Evolutionary conservation across 2,329 filamentous ascomycete genomes (phyloP).

Genomic region (Lachnellula hyalina): DNA sequence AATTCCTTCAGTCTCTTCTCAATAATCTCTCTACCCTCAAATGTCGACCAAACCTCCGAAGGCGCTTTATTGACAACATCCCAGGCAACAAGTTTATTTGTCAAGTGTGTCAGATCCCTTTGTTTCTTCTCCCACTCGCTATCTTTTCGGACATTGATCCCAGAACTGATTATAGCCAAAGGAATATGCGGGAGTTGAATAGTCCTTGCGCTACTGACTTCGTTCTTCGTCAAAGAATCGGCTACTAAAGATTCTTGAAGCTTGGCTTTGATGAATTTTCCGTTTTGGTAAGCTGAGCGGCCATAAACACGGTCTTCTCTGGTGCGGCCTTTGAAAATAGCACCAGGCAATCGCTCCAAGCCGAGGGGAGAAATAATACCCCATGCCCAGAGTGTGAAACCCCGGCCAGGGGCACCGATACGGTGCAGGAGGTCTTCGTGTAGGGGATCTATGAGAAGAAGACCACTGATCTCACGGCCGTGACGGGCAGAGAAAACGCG

Average conservation of each 20-base stretch:
- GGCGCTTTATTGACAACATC: constrained; percentile 81
- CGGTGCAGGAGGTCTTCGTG: constrained; percentile 79
- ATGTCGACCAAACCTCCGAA: constrained; percentile 78
- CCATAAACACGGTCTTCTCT: constrained; percentile 84
- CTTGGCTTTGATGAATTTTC: constrained; percentile 83
- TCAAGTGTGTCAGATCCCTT: constrained; percentile 74
- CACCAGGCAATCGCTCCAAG: constrained; percentile 71
- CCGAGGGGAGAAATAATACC: constrained; percentile 85
- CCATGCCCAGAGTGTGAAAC: constrained; percentile 81
- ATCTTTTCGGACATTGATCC: constrained; percentile 60
- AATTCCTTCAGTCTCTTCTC: constrained; percentile 74
- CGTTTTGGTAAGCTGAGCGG: constrained; percentile 68
- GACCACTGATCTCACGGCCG: constrained; percentile 64
- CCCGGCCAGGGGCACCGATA: constrained; percentile 61
- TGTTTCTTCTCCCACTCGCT: constrained; percentile 78
- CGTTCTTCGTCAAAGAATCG: constrained; percentile 74
- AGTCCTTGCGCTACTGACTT: constrained; percentile 70
- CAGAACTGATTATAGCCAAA: constrained; percentile 77
- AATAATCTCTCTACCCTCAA: constrained; percentile 66
- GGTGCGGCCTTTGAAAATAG: constrained; percentile 74
- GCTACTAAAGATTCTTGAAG: constrained; percentile 91
- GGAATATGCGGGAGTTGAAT: constrained; percentile 61
- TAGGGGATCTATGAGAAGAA: constrained; percentile 81
- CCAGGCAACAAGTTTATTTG: constrained; percentile 74
- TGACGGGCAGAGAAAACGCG: constrained; percentile 88